phyloP scores from a whole-genome alignment of 225 moss, liverwort and hornwort species.

The Antitrichia curtipendula region DNA sequence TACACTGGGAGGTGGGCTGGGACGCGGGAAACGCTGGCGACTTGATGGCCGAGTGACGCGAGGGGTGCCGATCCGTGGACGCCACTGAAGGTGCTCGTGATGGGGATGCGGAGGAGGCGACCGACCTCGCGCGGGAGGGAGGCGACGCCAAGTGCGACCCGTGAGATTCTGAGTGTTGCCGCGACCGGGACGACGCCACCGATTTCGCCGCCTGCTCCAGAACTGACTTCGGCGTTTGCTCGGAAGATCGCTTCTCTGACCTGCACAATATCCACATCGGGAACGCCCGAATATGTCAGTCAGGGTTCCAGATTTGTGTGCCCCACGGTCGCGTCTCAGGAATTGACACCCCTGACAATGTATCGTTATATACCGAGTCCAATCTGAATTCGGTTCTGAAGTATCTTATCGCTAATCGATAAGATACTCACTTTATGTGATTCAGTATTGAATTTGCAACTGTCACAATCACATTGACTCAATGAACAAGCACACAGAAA shows the following conservation, averaged over 20 bases:
- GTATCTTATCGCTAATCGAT: neutral
- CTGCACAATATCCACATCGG: neutral
- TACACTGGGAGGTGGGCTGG: neutral
- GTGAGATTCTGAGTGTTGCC: neutral
- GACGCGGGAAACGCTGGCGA: neutral
- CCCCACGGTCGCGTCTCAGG: neutral
- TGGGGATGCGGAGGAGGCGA: neutral
- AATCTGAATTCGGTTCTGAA: too few relatives aligned
- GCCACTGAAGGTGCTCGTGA: neutral
- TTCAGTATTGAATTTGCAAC: neutral
- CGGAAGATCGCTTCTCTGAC: neutral
- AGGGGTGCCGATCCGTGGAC: neutral
- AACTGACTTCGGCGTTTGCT: constrained; percentile 16
- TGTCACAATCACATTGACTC: neutral
- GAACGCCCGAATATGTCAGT: neutral
- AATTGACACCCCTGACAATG: neutral
- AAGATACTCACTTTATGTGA: too few relatives aligned
- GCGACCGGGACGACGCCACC: neutral
- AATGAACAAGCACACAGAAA: neutral
- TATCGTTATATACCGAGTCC: neutral
- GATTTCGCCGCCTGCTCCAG: constrained; percentile 13
- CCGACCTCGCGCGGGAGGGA: neutral
- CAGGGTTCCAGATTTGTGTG: neutral
- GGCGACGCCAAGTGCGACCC: constrained; percentile 8
- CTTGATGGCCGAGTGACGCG: neutral